phyloP scores from a whole-genome alignment of 2,329 filamentous ascomycete genomes.

The Alternaria infectoria region DNA sequence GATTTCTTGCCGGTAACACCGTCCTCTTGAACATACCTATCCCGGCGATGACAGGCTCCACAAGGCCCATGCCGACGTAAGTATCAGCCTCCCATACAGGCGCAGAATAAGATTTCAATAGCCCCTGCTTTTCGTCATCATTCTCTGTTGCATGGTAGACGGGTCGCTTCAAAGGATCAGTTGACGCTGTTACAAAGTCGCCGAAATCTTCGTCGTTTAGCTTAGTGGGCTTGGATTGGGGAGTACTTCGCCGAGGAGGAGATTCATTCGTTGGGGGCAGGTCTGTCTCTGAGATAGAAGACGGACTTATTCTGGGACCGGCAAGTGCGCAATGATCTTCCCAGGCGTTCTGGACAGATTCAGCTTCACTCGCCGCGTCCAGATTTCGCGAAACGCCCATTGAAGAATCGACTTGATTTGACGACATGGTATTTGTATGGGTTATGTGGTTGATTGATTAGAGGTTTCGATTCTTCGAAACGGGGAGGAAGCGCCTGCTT shows the following conservation, averaged over 20 bases:
- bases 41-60: neutral
- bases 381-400: neutral
- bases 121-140: neutral
- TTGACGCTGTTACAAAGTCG: constrained; percentile 7
- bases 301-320: neutral
- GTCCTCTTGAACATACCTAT: constrained; percentile 6
- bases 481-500: neutral
- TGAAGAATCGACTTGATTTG: neutral
- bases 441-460: neutral
- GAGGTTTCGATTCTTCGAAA: neutral
- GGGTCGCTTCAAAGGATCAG: constrained; percentile 4
- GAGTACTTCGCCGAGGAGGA: neutral
- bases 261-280: neutral
- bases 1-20: constrained; percentile 9
- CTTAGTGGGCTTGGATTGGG: neutral
- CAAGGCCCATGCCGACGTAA: constrained; percentile 9
- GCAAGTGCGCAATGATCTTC: neutral
- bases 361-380: neutral
- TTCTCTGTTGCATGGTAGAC: constrained; percentile 2
- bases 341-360: constrained; percentile 1
- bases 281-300: neutral
- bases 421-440: neutral
- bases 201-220: constrained; percentile 13
- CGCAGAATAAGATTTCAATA: neutral
- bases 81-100: constrained; percentile 1